These are phyloP conservation scores for Pichia ethanolica DNA, from an alignment of 805 yeast species.

Conservation along the genomic window DNA sequence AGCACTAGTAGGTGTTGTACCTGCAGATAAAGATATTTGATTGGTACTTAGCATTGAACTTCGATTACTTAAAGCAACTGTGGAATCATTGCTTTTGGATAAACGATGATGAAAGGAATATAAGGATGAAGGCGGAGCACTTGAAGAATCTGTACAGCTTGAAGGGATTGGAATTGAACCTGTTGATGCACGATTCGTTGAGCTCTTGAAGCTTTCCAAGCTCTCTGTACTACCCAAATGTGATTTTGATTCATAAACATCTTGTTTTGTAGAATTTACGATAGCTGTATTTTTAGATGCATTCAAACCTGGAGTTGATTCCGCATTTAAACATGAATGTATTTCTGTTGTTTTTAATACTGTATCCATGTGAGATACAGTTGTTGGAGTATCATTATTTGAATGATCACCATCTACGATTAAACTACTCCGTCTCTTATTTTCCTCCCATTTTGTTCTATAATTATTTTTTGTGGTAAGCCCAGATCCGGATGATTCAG, in stretches of 20 bases:
- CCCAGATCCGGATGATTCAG: background rate
- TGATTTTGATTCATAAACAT: background rate
- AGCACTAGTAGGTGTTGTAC: background rate
- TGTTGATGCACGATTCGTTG: background rate
- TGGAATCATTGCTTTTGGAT: slow-evolving; percentile 3
- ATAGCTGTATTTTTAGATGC: background rate
- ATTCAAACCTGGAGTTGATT: background rate
- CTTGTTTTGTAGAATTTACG: background rate
- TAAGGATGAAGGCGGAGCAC: background rate
- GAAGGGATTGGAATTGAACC: background rate
- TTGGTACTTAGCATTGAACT: background rate
- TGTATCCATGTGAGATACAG: background rate
- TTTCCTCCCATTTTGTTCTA: background rate
- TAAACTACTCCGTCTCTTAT: background rate
- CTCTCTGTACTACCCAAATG: slow-evolving; percentile 1
- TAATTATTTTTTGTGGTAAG: background rate
- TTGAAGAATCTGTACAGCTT: background rate
- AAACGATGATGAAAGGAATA: background rate
- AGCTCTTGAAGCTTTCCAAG: background rate
- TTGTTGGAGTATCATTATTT: background rate
- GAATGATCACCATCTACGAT: background rate
- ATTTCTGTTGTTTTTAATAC: background rate
- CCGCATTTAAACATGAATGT: background rate
- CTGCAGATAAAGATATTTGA: background rate
- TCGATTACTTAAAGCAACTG: background rate